A percentile compares a stretch with the other conserved stretches of the same genome.
Evolutionary conservation across 208 protist species (phyloP).

Genomic region (Crithidia fasciculata): DNA sequence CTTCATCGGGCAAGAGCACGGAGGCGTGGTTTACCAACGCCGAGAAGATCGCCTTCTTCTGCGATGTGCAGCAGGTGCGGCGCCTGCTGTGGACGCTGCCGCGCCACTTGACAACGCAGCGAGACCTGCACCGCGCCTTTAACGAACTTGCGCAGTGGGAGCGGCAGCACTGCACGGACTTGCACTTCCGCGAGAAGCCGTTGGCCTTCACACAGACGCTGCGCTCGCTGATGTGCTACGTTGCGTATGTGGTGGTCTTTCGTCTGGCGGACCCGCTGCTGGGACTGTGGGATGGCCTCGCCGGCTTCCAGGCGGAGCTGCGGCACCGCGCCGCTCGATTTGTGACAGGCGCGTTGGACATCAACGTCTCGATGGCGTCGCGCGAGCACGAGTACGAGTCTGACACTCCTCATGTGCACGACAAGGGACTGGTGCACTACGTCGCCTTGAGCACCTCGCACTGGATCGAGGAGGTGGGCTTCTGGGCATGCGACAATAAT

Average conservation of each 20-base stretch:
- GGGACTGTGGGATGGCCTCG: slow-evolving; percentile 14
- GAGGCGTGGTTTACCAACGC: slow-evolving; percentile 39
- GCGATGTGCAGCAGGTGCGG: slow-evolving; percentile 55
- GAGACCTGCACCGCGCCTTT: slow-evolving; percentile 43
- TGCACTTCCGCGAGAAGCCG: slow-evolving; percentile 65
- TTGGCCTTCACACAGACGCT: slow-evolving; percentile 43
- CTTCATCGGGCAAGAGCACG: not conserved
- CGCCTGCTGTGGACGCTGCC: slow-evolving; percentile 44
- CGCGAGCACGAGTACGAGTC: not conserved
- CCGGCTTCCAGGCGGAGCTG: slow-evolving; percentile 22
- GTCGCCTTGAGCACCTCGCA: slow-evolving; percentile 64
- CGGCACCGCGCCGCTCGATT: slow-evolving; percentile 39
- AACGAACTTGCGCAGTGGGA: slow-evolving; percentile 45
- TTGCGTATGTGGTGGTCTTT: slow-evolving; percentile 61
- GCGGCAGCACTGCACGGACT: slow-evolving; percentile 48
- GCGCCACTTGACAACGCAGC: slow-evolving; percentile 27
- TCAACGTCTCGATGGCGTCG: slow-evolving; percentile 47
- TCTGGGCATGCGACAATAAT: slow-evolving; percentile 79
- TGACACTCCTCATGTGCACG: not conserved
- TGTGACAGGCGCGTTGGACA: slow-evolving; percentile 47
- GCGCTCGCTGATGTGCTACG: slow-evolving; percentile 43
- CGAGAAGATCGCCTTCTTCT: slow-evolving; percentile 64
- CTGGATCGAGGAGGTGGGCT: slow-evolving; percentile 84
- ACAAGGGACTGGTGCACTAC: not conserved
- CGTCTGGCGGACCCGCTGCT: slow-evolving; percentile 31